These are phyloP conservation scores for Boletus eberwhitei DNA, from an alignment of 768 basidiomycete species.

Conservation along the genomic window DNA sequence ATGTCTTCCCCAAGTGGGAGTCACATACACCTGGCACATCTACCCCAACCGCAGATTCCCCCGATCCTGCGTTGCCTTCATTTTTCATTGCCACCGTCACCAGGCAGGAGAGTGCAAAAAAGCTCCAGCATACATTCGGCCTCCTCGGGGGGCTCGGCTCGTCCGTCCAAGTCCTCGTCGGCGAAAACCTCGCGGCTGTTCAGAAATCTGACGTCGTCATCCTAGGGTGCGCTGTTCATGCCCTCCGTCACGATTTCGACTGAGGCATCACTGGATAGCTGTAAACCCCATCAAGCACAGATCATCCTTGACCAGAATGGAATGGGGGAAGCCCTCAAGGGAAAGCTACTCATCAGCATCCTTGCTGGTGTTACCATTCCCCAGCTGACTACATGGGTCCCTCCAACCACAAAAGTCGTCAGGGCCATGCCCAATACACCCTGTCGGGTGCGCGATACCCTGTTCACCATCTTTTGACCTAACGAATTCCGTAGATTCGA, in stretches of 20 bases:
- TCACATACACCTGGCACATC: conserved; percentile 69
- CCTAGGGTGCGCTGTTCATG: conserved; percentile 61
- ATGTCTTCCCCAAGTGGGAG: conserved; percentile 53
- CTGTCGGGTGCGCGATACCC: conserved; percentile 64
- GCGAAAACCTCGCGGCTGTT: conserved; percentile 69
- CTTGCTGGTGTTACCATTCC: conserved; percentile 92
- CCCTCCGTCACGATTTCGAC: neutral
- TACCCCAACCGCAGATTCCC: conserved; percentile 53
- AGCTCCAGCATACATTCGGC: conserved; percentile 59
- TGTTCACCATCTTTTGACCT: neutral
- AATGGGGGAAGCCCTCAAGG: conserved; percentile 77
- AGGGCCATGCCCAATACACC: conserved; percentile 99
- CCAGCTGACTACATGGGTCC: conserved; percentile 75
- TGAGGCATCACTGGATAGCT: conserved; percentile 46
- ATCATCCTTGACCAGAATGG: conserved; percentile 70
- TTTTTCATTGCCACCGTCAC: conserved; percentile 87
- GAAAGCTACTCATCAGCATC: conserved; percentile 94
- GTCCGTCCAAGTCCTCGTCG: conserved; percentile 67
- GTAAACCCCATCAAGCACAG: conserved; percentile 88
- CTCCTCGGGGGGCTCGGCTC: conserved; percentile 56
- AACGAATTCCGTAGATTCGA: conserved; percentile 63
- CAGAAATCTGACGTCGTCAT: conserved; percentile 79
- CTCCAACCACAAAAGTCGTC: conserved; percentile 76
- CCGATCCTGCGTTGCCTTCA: conserved; percentile 71
- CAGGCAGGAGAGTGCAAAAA: conserved; percentile 68